Base-by-base conservation (phyloP, 1,284 basidiomycete genomes). In the Microbotryum scabiosae region DNA sequence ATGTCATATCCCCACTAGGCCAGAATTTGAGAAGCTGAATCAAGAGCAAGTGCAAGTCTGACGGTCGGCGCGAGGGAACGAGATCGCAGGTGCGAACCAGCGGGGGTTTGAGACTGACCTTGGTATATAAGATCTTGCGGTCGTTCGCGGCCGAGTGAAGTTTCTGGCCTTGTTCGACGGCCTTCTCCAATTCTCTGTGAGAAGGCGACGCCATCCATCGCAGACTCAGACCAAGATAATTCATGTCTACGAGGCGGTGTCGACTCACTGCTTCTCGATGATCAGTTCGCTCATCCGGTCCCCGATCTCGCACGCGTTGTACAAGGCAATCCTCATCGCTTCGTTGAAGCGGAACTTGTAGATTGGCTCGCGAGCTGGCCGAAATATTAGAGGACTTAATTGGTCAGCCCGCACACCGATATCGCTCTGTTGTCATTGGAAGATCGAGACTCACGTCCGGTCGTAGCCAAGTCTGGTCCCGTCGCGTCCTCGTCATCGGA, bases 221-320 rank as follows among this genome's bases (percentile, higher is more conserved):
- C 3, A 41, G 10, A 9, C 30, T 58, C 20, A n/a, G 36, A 28
- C 4, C 26, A 12, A 30, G 43, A 44, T 4, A 16, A 16, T 12
- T 10, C n/a, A 10, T 9, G 32, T 18, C 21, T 14, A 18, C 32
- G 43, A 12, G n/a, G 50, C 32, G 23, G 21, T 20, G 16, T 41
- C 25, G 28, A 66, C 70, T 51, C 47, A 71, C 70, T 70, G 69
- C 59, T 70, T 71, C 57, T 70, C 70, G 21, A 45, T 60, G 41
- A 57, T 66, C 21, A 69, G 43, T 16, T 64, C 62, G 20, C 61
- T 62, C 47, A 63, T 67, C 52, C 62, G 50, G 30, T 64, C 65
- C 46, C 67, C 69, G 44, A 61, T 14, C 28, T 62, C 61, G 62
- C 52, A 55, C 16, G 60, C 57, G n/a, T 56, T 36, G 51, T 59